Evolutionary conservation across 805 yeast species (phyloP).

Genomic region (Pichia membranifaciens): DNA sequence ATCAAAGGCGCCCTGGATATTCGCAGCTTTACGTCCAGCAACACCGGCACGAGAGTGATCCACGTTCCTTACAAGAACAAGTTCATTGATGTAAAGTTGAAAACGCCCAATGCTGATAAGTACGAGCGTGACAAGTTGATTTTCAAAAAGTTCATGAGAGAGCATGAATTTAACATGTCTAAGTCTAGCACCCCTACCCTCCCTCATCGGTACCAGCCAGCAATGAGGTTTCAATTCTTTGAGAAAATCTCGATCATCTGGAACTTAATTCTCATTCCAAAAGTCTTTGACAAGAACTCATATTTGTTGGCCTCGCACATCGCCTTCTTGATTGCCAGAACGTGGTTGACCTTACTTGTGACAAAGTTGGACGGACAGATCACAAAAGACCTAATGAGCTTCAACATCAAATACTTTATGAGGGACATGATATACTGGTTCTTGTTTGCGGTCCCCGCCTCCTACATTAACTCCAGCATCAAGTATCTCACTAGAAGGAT

Average conservation of each 20-base stretch:
- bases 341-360: slow-evolving; percentile 79
- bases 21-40: neutral
- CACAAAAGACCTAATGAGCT: slow-evolving; percentile 81
- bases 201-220: neutral
- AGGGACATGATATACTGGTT: slow-evolving; percentile 84
- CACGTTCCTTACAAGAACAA: slow-evolving; percentile 42
- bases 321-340: slow-evolving; percentile 67
- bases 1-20: neutral
- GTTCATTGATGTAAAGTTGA: slow-evolving; percentile 37
- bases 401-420: slow-evolving; percentile 66
- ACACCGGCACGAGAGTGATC: slow-evolving; percentile 31
- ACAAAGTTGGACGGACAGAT: slow-evolving; percentile 91
- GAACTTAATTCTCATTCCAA: slow-evolving; percentile 71
- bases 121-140: slow-evolving; percentile 52
- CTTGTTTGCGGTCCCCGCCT: slow-evolving; percentile 85
- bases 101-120: slow-evolving; percentile 38
- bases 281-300: slow-evolving; percentile 59
- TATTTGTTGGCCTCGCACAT: slow-evolving; percentile 64
- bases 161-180: slow-evolving; percentile 16
- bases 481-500: slow-evolving; percentile 71
- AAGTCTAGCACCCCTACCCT: neutral
- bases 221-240: slow-evolving; percentile 52
- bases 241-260: slow-evolving; percentile 71
- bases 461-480: slow-evolving; percentile 87
- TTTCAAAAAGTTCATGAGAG: slow-evolving; percentile 41